These are phyloP conservation scores for Tripidium arundinaceum DNA, from an alignment of 202 grass and related monocot species.

Conservation along the genomic window DNA sequence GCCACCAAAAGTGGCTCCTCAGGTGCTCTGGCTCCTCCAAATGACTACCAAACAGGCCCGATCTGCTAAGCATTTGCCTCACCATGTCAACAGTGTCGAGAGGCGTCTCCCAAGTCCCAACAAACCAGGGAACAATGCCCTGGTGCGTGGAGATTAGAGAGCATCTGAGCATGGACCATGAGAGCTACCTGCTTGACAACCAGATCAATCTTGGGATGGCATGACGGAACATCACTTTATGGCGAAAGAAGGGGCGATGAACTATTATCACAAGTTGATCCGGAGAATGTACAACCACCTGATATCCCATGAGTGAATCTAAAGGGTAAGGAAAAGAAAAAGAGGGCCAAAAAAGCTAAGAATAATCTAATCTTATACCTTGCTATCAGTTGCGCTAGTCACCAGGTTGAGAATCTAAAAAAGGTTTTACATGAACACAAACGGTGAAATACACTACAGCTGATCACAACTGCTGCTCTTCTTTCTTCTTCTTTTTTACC, in stretches of 20 bases:
- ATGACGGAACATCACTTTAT: background rate
- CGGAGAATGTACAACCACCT: constrained; percentile 50
- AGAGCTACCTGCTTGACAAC: background rate
- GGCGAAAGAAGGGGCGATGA: constrained; percentile 25
- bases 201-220: background rate
- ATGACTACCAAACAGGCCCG: too few species aligned
- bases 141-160: background rate
- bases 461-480: constrained; percentile 33
- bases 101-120: too few species aligned
- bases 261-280: constrained; percentile 45
- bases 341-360: constrained; percentile 14
- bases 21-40: too few species aligned
- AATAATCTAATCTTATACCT: constrained; percentile 67
- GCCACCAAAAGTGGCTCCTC: too few species aligned
- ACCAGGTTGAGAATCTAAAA: constrained; percentile 49
- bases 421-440: constrained; percentile 30
- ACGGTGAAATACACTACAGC: constrained; percentile 26
- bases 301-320: constrained; percentile 24
- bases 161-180: constrained; percentile 7
- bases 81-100: too few species aligned
- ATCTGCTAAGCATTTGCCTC: too few species aligned
- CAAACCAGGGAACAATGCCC: background rate
- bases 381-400: constrained; percentile 54
- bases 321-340: background rate
- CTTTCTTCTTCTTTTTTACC: background rate